Conservation (phyloP, 2,329 filamentous ascomycete species). For the Leptoxyphium fumago region DNA sequence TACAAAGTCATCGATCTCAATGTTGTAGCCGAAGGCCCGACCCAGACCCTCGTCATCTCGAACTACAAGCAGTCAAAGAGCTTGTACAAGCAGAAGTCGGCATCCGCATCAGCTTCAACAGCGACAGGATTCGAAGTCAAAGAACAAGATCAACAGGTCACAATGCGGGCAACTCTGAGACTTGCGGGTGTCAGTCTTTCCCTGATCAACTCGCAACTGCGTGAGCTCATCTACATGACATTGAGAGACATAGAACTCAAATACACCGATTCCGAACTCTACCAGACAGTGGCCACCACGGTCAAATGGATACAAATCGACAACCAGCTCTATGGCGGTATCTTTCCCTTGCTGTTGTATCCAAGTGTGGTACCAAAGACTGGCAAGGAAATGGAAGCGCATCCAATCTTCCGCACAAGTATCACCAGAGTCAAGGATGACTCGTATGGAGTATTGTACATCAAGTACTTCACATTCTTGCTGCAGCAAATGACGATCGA, state of each 20-base stretch:
- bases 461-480: slow-evolving; percentile 91
- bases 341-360: slow-evolving; percentile 94
- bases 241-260: slow-evolving; percentile 82
- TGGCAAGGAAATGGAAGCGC: slow-evolving; percentile 86
- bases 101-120: slow-evolving; percentile 40
- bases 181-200: slow-evolving; percentile 87
- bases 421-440: slow-evolving; percentile 94
- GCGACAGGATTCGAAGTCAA: slow-evolving; percentile 82
- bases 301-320: slow-evolving; percentile 99
- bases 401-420: slow-evolving; percentile 85
- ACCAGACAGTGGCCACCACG: slow-evolving; percentile 78
- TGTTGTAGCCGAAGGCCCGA: slow-evolving; percentile 87
- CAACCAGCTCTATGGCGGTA: slow-evolving; percentile 94
- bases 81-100: slow-evolving; percentile 59
- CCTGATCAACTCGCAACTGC: slow-evolving; percentile 79
- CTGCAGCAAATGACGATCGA: slow-evolving; percentile 97
- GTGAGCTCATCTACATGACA: slow-evolving; percentile 85
- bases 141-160: slow-evolving; percentile 73
- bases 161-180: slow-evolving; percentile 76
- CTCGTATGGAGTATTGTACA: slow-evolving; percentile 91
- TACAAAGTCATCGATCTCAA: slow-evolving; percentile 93
- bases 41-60: slow-evolving; percentile 82
- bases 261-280: slow-evolving; percentile 82
- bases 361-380: slow-evolving; percentile 96
- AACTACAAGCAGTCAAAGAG: slow-evolving; percentile 91